Evolutionary conservation across 2,329 filamentous ascomycete genomes (phyloP), one percentile per base, ranked within the genome.

Genomic region (Hymenoscyphus scutula): DNA sequence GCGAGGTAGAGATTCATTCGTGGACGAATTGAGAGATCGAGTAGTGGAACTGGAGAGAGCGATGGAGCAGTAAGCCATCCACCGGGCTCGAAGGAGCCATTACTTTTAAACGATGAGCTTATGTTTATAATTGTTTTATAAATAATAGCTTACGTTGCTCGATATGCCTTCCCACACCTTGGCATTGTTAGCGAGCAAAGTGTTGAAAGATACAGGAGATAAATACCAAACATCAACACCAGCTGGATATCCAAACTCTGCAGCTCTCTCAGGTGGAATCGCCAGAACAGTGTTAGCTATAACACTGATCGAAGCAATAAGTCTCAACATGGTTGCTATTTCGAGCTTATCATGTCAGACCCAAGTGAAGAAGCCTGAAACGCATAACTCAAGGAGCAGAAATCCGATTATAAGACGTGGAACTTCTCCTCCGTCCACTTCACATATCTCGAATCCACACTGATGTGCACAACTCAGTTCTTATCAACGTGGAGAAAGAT

Each of bases 61-160:
- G 62, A 38, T 11, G 81, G 80, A 19, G 74, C 67, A 1, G 74
- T 63, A 2, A 82, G 72, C 72, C 73, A 75, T 54, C 81, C 81
- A 17, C 79, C 79, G 0, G 80, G 80, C 57, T 80, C 70, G 68
- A 80, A 81, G 1, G 78, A 79, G 0, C 75, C 74, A 66, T 80
- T 79, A 34, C 79, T 80, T 41, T 4, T 45, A 5, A 61, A 63
- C 5, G 19, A 58, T 60, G 32, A 53, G n/a, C 48, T 58, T 45
- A 38, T 48, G n/a, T 51, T 48, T 6, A 56, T 1, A 2, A 29
- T 51, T 37, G 27, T 27, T 25, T 7, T 38, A 11, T 37, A 1
- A 19, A n/a, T 38, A 11, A 17, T 38, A 57, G 66, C 73, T 70
- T 69, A 78, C 72, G 72, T 74, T 19, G 73, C 64, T 17, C 69